phyloP scores from a whole-genome alignment of 1,284 basidiomycete species.

The Cerrena zonata region DNA sequence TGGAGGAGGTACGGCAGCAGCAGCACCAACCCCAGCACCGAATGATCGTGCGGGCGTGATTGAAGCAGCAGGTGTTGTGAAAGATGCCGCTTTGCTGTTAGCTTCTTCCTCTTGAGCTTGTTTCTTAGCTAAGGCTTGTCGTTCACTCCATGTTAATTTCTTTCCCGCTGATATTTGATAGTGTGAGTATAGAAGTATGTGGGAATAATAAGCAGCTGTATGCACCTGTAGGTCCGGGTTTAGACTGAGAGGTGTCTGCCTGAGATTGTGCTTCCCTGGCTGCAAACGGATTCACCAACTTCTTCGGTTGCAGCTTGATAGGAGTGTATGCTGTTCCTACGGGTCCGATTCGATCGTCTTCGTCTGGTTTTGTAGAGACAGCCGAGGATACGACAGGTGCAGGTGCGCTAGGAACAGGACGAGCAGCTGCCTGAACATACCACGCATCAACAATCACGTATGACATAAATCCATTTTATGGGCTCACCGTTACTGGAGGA shows the following conservation, averaged over 20 bases:
- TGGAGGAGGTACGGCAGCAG: not conserved
- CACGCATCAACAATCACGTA: not conserved
- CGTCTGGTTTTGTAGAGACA: constrained; percentile 58
- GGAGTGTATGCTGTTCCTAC: constrained; percentile 85
- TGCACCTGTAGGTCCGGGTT: constrained; percentile 15
- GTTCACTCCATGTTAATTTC: constrained; percentile 87
- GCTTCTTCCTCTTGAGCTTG: constrained; percentile 78
- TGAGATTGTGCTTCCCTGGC: constrained; percentile 46
- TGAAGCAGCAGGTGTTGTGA: constrained; percentile 27
- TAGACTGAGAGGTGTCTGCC: constrained; percentile 22
- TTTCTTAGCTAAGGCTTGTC: constrained; percentile 82
- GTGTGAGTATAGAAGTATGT: not conserved
- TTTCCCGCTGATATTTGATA: constrained; percentile 34
- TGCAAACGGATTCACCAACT: constrained; percentile 79
- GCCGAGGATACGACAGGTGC: constrained; percentile 41
- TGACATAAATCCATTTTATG: constrained; percentile 5
- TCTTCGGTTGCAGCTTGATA: constrained; percentile 81
- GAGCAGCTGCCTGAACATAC: not conserved
- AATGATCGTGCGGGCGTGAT: constrained; percentile 14
- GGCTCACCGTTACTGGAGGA: constrained; percentile 24
- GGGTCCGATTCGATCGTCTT: constrained; percentile 76
- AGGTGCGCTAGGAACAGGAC: constrained; percentile 30
- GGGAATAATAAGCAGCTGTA: not conserved
- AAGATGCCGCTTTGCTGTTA: constrained; percentile 53
- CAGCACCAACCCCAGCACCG: constrained; percentile 7